Evolutionary conservation across 495 filamentous ascomycete genomes (phyloP).

Genomic region (Podospora australis): DNA sequence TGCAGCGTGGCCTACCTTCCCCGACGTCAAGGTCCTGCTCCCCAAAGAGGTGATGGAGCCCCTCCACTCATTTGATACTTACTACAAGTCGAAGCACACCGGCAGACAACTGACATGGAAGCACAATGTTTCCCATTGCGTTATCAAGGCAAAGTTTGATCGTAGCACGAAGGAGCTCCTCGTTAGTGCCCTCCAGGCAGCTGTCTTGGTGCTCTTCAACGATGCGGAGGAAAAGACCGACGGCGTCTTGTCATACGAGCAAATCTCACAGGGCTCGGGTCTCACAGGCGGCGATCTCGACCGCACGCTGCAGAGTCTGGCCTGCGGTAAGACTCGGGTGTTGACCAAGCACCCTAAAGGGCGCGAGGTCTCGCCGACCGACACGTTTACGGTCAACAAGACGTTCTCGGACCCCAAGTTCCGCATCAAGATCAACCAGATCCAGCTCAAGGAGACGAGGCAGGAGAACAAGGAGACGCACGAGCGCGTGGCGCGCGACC

Average conservation of each 20-base stretch:
- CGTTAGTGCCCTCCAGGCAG: conserved; percentile 83
- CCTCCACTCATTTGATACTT: conserved; percentile 65
- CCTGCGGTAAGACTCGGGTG: conserved; percentile 83
- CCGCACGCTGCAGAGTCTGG: conserved; percentile 88
- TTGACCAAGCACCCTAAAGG: conserved; percentile 80
- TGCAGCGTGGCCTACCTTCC: conserved; percentile 87
- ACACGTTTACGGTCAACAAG: conserved; percentile 75
- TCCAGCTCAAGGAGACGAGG: conserved; percentile 88
- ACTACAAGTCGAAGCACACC: conserved; percentile 81
- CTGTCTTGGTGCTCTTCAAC: conserved; percentile 91
- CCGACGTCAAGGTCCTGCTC: conserved; percentile 68
- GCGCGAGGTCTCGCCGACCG: conserved; percentile 65
- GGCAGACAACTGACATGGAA: conserved; percentile 87
- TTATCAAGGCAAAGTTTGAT: conserved; percentile 69
- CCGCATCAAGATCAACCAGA: conserved; percentile 96
- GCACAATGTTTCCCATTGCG: conserved; percentile 80
- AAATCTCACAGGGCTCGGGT: conserved; percentile 63
- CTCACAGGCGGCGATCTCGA: conserved; percentile 65
- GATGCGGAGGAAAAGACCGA: conserved; percentile 44
- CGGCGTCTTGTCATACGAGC: conserved; percentile 55
- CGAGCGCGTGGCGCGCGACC: conserved; percentile 77
- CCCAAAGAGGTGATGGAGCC: conserved; percentile 63
- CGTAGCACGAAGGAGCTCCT: conserved; percentile 78
- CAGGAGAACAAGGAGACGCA: conserved; percentile 89
- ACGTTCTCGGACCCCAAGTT: conserved; percentile 73